Evolutionary conservation across 2,329 filamentous ascomycete genomes (phyloP).

Genomic region (Fusarium newnesense): DNA sequence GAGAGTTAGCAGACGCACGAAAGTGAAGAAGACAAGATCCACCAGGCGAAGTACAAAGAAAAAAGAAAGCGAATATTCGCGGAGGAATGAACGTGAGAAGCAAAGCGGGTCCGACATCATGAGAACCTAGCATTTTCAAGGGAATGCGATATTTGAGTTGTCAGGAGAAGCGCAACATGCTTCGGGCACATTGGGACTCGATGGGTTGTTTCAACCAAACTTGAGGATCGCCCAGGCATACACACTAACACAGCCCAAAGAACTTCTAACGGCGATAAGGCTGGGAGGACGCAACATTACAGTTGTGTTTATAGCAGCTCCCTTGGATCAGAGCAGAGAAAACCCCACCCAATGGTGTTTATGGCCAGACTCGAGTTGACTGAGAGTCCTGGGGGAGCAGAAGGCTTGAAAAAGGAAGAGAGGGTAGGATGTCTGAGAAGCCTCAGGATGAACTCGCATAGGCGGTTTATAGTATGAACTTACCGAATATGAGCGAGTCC

Average conservation of each 20-base stretch:
- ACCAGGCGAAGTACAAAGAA: slow-evolving; percentile 4
- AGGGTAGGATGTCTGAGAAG: slow-evolving; percentile 7
- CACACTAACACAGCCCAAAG: slow-evolving; percentile 24
- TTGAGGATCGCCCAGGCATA: slow-evolving; percentile 19
- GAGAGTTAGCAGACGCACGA: slow-evolving; percentile 29
- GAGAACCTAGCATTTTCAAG: background rate
- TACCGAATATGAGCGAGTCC: slow-evolving; percentile 12
- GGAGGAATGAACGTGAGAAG: background rate
- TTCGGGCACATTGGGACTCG: slow-evolving; percentile 23
- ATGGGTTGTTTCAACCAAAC: slow-evolving; percentile 25
- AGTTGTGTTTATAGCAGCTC: slow-evolving; percentile 11
- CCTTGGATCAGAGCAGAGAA: background rate
- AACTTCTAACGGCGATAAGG: slow-evolving; percentile 6
- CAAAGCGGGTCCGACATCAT: background rate
- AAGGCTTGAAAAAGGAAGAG: slow-evolving; percentile 2
- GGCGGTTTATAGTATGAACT: slow-evolving; percentile 13
- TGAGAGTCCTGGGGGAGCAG: background rate
- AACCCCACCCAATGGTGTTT: slow-evolving; percentile 10
- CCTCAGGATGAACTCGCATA: slow-evolving; percentile 5
- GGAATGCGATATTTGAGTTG: slow-evolving; percentile 3
- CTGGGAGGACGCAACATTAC: slow-evolving; percentile 8
- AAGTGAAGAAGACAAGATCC: slow-evolving; percentile 23
- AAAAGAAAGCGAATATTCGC: background rate
- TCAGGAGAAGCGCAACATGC: slow-evolving; percentile 17
- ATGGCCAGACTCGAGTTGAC: background rate